phyloP scores from a whole-genome alignment of 768 basidiomycete genomes.

The Cystofilobasidium capitatum region DNA sequence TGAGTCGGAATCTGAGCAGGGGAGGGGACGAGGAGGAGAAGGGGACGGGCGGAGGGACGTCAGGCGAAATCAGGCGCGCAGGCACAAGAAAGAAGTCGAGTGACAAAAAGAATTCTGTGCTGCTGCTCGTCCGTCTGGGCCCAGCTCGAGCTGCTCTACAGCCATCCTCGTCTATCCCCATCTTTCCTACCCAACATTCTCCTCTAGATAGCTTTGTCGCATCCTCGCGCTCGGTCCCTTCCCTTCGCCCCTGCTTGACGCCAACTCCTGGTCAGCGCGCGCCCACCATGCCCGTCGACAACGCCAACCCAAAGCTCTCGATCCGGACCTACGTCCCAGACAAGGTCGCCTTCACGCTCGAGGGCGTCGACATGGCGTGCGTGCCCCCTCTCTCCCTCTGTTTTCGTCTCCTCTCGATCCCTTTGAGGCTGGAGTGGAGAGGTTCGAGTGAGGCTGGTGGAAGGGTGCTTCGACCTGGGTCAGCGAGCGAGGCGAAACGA shows the following conservation, averaged over 20 bases:
- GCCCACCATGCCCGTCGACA: neutral
- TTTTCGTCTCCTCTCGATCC: constrained; percentile 19
- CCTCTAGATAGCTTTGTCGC: neutral
- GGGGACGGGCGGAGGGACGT: no score
- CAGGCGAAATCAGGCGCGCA: no score
- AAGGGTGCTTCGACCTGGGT: neutral
- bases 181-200: no score
- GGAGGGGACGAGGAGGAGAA: no score
- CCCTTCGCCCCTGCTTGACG: neutral
- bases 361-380: constrained; percentile 93
- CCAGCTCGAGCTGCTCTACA: no score
- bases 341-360: constrained; percentile 79
- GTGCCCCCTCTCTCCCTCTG: constrained; percentile 36
- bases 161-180: no score
- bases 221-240: neutral
- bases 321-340: constrained; percentile 54
- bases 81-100: no score
- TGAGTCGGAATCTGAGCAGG: no score
- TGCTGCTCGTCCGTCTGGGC: no score
- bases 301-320: neutral
- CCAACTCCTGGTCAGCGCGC: neutral
- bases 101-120: no score
- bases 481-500: neutral
- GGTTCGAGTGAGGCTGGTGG: neutral
- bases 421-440: neutral